Evolutionary conservation across 495 filamentous ascomycete species (phyloP).

Genomic region (Podospora didyma): DNA sequence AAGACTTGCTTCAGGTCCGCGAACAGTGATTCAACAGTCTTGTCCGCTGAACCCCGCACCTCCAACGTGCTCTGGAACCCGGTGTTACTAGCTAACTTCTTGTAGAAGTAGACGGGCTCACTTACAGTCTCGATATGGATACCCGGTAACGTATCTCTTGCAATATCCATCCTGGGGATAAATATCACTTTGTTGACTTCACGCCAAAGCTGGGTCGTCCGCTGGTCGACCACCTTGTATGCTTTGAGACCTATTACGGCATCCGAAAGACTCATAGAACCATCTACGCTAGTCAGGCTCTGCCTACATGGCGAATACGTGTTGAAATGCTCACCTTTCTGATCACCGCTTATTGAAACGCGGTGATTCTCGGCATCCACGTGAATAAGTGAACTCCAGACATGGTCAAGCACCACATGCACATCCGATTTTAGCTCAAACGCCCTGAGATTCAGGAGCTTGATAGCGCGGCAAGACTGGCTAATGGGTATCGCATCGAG

Average conservation of each 20-base stretch:
- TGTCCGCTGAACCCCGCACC: conserved; percentile 31
- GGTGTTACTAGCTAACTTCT: conserved; percentile 16
- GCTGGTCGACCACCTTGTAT: conserved; percentile 49
- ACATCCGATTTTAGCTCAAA: conserved; percentile 54
- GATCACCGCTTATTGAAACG: conserved; percentile 44
- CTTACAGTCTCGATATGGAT: conserved; percentile 41
- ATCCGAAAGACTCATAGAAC: conserved; percentile 41
- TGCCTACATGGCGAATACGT: too few species aligned
- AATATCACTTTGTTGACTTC: conserved; percentile 47
- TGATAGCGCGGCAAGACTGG: conserved; percentile 45
- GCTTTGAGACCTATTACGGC: conserved; percentile 46
- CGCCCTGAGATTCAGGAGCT: conserved; percentile 42
- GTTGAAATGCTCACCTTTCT: conserved; percentile 34
- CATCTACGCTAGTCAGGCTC: conserved; percentile 28
- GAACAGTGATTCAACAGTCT: conserved; percentile 46
- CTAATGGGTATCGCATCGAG: conserved; percentile 40
- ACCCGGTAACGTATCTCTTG: conserved; percentile 20
- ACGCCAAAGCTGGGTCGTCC: conserved; percentile 47
- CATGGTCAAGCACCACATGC: conserved; percentile 53
- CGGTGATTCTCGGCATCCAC: conserved; percentile 47
- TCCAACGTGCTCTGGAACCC: conserved; percentile 26
- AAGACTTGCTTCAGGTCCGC: conserved; percentile 59
- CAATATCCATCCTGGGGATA: conserved; percentile 43
- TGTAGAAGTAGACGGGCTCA: background rate
- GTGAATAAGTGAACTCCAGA: conserved; percentile 53